Conservation (phyloP, 441 rosid genomes). For the Brassica balearica region DNA sequence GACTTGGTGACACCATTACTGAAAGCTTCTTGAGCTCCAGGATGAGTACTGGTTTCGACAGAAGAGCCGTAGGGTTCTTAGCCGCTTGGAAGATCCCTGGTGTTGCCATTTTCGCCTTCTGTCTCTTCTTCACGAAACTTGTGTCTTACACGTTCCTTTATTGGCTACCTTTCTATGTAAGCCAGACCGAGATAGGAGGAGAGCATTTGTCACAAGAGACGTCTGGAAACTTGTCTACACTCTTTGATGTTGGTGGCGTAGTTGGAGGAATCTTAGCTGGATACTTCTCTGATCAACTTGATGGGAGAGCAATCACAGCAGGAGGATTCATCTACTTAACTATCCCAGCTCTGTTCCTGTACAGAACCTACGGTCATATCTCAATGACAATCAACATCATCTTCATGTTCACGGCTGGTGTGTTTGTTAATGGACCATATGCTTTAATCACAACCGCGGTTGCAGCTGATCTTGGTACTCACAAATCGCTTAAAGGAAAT, state of each 20-base stretch:
- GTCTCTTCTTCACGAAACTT: conserved; percentile 87
- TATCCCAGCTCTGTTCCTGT: conserved; percentile 81
- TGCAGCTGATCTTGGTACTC: conserved; percentile 89
- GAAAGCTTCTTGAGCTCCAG: conserved; percentile 57
- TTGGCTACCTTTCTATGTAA: conserved; percentile 91
- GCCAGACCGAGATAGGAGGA: conserved; percentile 89
- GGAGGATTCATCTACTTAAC: conserved; percentile 83
- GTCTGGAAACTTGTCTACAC: conserved; percentile 80
- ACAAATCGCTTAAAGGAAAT: conserved; percentile 77
- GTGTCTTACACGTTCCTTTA: conserved; percentile 94
- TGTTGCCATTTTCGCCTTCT: conserved; percentile 84
- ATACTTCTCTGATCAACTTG: conserved; percentile 72
- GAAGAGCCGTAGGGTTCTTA: conserved; percentile 76
- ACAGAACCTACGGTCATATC: conserved; percentile 72
- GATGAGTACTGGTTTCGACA: conserved; percentile 42
- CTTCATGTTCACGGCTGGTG: conserved; percentile 76
- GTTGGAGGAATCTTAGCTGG: conserved; percentile 89
- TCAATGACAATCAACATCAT: conserved; percentile 63
- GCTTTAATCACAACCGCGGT: conserved; percentile 94
- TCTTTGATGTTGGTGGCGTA: conserved; percentile 88
- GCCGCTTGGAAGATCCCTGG: conserved; percentile 95
- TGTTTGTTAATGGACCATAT: conserved; percentile 87
- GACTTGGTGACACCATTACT: conserved; percentile 51
- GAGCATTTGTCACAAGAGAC: conserved; percentile 67
- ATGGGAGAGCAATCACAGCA: conserved; percentile 85